These are phyloP conservation scores for Candida tammaniensis DNA, from an alignment of 805 yeast species.

Conservation along the genomic window DNA sequence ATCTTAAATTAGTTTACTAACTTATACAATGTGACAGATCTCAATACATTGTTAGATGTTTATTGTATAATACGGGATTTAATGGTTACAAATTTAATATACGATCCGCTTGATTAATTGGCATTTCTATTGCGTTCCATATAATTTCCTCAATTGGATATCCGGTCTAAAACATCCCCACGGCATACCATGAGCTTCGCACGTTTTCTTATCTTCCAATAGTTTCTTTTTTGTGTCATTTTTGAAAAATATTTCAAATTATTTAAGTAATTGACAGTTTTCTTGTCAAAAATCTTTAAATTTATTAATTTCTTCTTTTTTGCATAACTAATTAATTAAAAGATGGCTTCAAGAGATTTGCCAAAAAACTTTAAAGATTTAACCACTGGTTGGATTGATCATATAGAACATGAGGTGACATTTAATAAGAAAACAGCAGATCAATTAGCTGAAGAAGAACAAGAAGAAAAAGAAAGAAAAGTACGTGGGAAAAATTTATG, in stretches of 20 bases:
- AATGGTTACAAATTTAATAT: no score
- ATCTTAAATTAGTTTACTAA: no score
- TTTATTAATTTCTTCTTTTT: not conserved
- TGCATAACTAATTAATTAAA: not conserved
- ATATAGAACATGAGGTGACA: conserved; percentile 43
- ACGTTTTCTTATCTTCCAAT: no score
- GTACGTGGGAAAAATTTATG: conserved; percentile 28
- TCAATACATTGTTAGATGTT: no score
- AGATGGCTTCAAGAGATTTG: conserved; percentile 46
- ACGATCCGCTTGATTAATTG: no score
- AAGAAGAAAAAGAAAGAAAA: conserved; percentile 6
- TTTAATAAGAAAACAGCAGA: conserved; percentile 25
- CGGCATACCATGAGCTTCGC: no score
- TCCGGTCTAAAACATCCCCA: not conserved
- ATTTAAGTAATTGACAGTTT: not conserved
- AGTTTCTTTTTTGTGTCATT: not conserved
- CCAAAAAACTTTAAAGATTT: conserved; percentile 41
- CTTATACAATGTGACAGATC: no score
- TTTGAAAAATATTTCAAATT: not conserved
- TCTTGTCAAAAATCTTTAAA: not conserved
- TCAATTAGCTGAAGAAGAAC: conserved; percentile 21
- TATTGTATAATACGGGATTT: no score
- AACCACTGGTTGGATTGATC: conserved; percentile 40
- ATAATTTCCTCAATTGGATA: not conserved
- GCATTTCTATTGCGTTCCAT: no score